Evolutionary conservation across 2,329 filamentous ascomycete genomes (phyloP).

Genomic region (Ophiostoma himal-ulmi): DNA sequence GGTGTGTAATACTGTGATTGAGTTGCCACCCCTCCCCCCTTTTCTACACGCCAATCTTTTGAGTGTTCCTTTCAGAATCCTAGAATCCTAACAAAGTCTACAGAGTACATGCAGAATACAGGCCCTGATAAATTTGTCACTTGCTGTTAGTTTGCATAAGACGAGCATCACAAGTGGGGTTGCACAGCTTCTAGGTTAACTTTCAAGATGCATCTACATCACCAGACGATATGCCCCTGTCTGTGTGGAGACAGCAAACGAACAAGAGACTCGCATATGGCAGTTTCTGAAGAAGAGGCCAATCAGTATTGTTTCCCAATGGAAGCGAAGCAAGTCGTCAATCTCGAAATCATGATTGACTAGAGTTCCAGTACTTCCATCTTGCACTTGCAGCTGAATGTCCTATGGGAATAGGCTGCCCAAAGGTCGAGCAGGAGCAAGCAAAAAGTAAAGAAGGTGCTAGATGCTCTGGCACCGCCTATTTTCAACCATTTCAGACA

Average conservation of each 20-base stretch:
- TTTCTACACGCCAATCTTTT: neutral
- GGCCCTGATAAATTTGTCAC: neutral
- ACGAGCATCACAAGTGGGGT: neutral
- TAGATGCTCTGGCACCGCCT: too few relatives aligned
- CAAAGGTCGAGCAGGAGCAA: neutral
- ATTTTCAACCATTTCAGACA: too few relatives aligned
- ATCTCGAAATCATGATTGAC: neutral
- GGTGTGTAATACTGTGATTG: slow-evolving; percentile 14
- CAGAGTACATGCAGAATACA: neutral
- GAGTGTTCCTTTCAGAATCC: neutral
- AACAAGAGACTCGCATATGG: neutral
- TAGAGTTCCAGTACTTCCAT: too few relatives aligned
- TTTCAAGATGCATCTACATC: slow-evolving; percentile 1
- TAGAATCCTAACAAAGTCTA: neutral
- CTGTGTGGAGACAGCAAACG: neutral
- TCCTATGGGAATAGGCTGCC: neutral
- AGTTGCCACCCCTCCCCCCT: neutral
- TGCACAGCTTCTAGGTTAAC: neutral
- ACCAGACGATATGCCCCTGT: neutral
- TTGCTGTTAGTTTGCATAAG: neutral
- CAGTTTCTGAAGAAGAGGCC: neutral
- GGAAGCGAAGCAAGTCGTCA: neutral
- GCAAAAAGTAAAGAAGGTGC: too few relatives aligned
- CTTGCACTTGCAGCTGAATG: neutral
- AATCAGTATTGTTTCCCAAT: neutral